Conservation (phyloP, 768 basidiomycete genomes). For the Calocera viscosa region DNA sequence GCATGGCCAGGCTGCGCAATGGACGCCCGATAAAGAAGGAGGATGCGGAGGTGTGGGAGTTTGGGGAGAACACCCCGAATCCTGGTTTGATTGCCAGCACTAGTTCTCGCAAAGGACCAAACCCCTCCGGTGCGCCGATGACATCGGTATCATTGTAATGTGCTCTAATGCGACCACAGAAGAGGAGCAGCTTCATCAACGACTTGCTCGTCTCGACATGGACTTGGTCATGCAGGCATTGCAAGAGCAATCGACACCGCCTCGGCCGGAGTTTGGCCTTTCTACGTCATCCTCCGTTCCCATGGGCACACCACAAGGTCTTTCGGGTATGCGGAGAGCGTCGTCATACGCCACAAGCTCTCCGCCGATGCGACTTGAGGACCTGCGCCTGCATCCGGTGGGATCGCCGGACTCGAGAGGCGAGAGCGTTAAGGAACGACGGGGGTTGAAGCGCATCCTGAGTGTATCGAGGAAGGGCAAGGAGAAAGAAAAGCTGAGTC, state of each 20-base stretch:
- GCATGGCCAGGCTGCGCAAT: background rate
- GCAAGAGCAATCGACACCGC: background rate
- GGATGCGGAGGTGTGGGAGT: conserved; percentile 6
- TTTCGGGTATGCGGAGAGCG: background rate
- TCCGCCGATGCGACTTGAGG: background rate
- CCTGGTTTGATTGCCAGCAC: background rate
- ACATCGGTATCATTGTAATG: background rate
- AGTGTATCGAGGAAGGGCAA: background rate
- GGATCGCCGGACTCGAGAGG: conserved; percentile 2
- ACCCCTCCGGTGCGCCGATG: background rate
- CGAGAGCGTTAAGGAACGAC: background rate
- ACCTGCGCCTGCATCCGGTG: background rate
- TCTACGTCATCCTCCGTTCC: background rate
- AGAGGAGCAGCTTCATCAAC: background rate
- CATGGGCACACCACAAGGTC: background rate
- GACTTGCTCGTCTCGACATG: background rate
- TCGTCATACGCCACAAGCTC: background rate
- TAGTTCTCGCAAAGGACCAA: background rate
- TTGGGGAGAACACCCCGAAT: background rate
- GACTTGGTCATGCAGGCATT: conserved; percentile 4
- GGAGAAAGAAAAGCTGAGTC: background rate
- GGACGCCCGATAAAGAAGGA: conserved; percentile 1
- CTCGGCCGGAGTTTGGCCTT: background rate
- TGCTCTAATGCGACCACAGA: background rate
- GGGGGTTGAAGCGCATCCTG: background rate